Evolutionary conservation across 1,139 yeast genomes (phyloP).

Genomic region (Pichia kudriavzevii): DNA sequence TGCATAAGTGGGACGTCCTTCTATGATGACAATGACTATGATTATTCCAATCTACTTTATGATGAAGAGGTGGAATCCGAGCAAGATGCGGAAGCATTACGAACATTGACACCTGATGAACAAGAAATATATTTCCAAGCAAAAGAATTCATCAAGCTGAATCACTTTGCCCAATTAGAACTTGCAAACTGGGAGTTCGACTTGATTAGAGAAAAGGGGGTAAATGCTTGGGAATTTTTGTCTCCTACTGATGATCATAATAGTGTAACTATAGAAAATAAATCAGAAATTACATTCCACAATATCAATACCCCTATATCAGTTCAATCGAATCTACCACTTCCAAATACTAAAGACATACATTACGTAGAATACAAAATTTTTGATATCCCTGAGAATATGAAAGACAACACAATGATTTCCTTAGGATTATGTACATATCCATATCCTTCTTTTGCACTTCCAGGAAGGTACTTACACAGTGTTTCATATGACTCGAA

Average conservation of each 20-base stretch:
- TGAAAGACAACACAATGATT: conserved; percentile 14
- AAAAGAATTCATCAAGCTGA: conserved; percentile 45
- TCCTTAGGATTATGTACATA: conserved; percentile 40
- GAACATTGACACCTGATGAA: conserved; percentile 59
- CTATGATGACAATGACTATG: too few relatives aligned
- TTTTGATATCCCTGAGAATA: conserved; percentile 50
- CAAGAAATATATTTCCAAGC: conserved; percentile 76
- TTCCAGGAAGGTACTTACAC: conserved; percentile 49
- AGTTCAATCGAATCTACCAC: conserved; percentile 76
- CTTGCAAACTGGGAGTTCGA: conserved; percentile 44
- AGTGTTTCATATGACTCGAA: conserved; percentile 45
- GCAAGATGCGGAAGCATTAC: conserved; percentile 53
- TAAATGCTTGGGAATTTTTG: conserved; percentile 86
- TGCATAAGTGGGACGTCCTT: too few relatives aligned
- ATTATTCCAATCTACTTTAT: conserved; percentile 50
- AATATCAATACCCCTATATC: conserved; percentile 66
- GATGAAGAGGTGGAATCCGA: conserved; percentile 48
- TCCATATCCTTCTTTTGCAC: conserved; percentile 54
- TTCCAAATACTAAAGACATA: conserved; percentile 73
- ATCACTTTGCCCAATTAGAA: conserved; percentile 43
- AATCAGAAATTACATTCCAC: conserved; percentile 71
- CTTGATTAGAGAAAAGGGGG: conserved; percentile 84
- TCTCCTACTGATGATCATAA: conserved; percentile 58
- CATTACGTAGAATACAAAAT: conserved; percentile 85
- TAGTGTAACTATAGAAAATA: conserved; percentile 44